phyloP scores from a whole-genome alignment of 257 asterid species.

The Primulina tabacum region DNA sequence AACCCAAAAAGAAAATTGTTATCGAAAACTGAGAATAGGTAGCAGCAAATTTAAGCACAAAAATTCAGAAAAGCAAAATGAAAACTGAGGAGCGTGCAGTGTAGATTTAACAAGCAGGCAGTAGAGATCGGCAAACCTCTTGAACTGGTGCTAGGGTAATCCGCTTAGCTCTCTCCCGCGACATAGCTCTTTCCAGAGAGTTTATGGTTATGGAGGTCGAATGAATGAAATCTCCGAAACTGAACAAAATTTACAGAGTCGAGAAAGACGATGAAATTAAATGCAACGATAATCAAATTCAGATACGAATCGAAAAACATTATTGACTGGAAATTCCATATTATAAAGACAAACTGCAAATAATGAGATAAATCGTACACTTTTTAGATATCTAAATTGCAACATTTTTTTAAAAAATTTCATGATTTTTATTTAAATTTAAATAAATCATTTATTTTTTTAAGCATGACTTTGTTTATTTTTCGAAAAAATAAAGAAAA shows the following conservation, averaged over 20 bases:
- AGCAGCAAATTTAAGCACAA: neutral
- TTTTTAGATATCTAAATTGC: no score
- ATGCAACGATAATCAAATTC: neutral
- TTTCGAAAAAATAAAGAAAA: no score
- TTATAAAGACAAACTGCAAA: no score
- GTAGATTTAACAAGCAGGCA: slow-evolving; percentile 7
- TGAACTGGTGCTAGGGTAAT: slow-evolving; percentile 59
- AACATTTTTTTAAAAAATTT: no score
- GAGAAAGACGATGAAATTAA: neutral
- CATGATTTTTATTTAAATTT: no score
- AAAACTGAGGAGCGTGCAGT: neutral
- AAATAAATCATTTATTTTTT: no score
- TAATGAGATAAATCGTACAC: no score
- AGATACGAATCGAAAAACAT: no score
- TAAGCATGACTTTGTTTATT: no score
- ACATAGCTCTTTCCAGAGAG: slow-evolving; percentile 43
- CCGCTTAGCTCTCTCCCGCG: slow-evolving; percentile 67
- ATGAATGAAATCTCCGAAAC: neutral
- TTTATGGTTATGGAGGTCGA: neutral
- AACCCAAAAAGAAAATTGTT: neutral
- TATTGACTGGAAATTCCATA: no score
- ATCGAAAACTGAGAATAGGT: slow-evolving; percentile 1
- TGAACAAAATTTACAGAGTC: neutral
- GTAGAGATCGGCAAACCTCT: slow-evolving; percentile 43
- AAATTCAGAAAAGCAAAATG: neutral